These are phyloP conservation scores for Cynara cardunculus DNA, from an alignment of 129 eudicot genomes.

Conservation along the genomic window DNA sequence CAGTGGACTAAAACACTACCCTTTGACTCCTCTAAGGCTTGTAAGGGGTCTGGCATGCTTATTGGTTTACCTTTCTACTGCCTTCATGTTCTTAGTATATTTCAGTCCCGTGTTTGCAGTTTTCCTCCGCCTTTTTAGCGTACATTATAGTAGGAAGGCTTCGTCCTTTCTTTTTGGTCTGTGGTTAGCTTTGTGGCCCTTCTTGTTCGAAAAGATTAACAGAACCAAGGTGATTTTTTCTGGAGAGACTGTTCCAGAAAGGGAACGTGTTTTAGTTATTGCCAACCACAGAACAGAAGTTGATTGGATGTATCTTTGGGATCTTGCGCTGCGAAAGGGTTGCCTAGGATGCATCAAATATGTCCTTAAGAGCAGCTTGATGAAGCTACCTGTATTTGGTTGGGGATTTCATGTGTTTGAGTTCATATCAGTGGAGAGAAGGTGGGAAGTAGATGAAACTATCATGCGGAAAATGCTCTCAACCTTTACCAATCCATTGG, in stretches of 20 bases:
- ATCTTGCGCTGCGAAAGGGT: constrained; percentile 82
- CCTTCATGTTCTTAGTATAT: constrained; percentile 69
- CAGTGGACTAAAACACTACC: constrained; percentile 40
- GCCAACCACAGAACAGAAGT: constrained; percentile 95
- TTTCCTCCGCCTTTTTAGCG: constrained; percentile 54
- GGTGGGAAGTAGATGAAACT: constrained; percentile 78
- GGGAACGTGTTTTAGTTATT: constrained; percentile 66
- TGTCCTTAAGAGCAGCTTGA: constrained; percentile 81
- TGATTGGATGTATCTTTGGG: constrained; percentile 95
- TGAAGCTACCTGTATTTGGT: constrained; percentile 80
- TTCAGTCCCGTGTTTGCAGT: constrained; percentile 46
- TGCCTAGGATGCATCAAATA: constrained; percentile 66
- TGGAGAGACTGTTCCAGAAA: constrained; percentile 67
- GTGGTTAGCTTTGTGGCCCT: constrained; percentile 90
- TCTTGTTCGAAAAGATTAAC: constrained; percentile 78
- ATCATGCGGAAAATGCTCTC: constrained; percentile 59
- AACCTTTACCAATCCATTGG: constrained; percentile 43
- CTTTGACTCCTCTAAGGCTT: constrained; percentile 63
- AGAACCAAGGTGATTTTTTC: constrained; percentile 69
- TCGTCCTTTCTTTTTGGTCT: constrained; percentile 53
- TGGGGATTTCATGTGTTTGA: constrained; percentile 87
- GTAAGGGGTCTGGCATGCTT: constrained; percentile 74
- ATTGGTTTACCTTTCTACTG: constrained; percentile 58
- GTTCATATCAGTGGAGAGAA: constrained; percentile 85
- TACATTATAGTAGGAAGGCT: constrained; percentile 60